Evolutionary conservation across 768 basidiomycete genomes (phyloP), one percentile per base, ranked within the genome.

Genomic region (Lyophyllum atratum): DNA sequence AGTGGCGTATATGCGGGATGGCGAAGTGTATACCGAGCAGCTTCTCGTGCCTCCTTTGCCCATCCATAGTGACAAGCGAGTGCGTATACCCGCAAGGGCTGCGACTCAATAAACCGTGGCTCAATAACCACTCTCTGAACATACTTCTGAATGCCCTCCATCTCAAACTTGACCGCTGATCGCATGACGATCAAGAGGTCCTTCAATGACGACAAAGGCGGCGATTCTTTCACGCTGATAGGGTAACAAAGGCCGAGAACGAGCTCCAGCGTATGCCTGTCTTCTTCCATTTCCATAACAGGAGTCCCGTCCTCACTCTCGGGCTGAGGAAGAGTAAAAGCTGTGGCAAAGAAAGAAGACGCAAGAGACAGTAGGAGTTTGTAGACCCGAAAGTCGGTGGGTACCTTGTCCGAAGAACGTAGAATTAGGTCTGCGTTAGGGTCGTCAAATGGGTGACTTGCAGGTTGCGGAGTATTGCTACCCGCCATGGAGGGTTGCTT

Each of bases 261-360:
- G 33, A 75, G 68, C 26, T 70, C 55, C 56, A 85, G 53, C 11
- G 77, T 76, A 14, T 65, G 60, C 49, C 70, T 73, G 64, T 76
- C 73, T 60, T 85, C 84, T 26, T 79, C 49, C 64, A 84, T 74
- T 19, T 78, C 75, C 58, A 84, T 76, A 50, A 83, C 66, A 21
- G 80, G 75, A 2, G 76, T 64, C 1, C 68, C 74, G 42, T 72
- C 66, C 52, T 69, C 70, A 39, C 59, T 61, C 44, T 72, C 72
- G 1, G 83, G 76, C 60, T 75, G 74, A 24, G 85, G 85, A 25
- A 86, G 66, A 8, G 76, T 74, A 60, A 87, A 81, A 73, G 85
- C 80, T 59, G 76, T 74, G 47, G 73, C 72, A 60, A 87, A 87
- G 66, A 87, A 79, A 4, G 81, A 74, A 10, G 87, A 88, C 0